These are phyloP conservation scores for Funneliformis mosseae DNA, from an alignment of 192 early-diverging fungal species.

Conservation along the genomic window DNA sequence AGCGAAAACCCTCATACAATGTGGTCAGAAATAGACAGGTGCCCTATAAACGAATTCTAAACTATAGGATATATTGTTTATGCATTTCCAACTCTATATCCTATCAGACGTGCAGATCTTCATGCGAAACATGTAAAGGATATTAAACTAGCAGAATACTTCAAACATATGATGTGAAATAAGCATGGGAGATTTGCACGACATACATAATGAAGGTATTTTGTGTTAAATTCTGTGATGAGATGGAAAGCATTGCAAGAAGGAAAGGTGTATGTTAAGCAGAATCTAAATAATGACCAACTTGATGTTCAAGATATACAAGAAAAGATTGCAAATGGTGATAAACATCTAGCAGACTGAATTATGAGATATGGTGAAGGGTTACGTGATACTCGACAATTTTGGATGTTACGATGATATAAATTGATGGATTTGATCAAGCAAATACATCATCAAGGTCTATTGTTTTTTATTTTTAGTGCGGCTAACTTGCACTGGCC, in stretches of 20 bases:
- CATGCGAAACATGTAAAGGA: background rate
- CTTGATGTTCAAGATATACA: too few relatives aligned
- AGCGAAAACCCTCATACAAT: background rate
- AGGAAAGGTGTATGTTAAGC: too few relatives aligned
- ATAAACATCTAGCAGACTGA: background rate
- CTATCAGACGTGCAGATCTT: background rate
- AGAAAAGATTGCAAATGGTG: background rate
- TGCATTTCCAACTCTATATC: conserved; percentile 16
- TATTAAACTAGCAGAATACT: conserved; percentile 9
- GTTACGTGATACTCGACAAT: background rate
- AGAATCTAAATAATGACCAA: too few relatives aligned
- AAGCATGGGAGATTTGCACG: too few relatives aligned
- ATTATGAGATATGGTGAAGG: background rate
- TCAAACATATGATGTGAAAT: background rate
- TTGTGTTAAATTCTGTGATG: too few relatives aligned
- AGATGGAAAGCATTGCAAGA: too few relatives aligned
- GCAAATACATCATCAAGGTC: background rate
- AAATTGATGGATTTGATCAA: background rate
- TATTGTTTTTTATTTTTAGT: too few relatives aligned
- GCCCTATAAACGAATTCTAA: conserved; percentile 10
- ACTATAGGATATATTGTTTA: background rate
- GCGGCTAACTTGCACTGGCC: too few relatives aligned
- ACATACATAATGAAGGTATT: too few relatives aligned
- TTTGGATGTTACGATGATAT: background rate
- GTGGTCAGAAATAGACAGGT: conserved; percentile 9